Evolutionary conservation across 2,329 filamentous ascomycete species (phyloP).

Genomic region (Penicillium decumbens): DNA sequence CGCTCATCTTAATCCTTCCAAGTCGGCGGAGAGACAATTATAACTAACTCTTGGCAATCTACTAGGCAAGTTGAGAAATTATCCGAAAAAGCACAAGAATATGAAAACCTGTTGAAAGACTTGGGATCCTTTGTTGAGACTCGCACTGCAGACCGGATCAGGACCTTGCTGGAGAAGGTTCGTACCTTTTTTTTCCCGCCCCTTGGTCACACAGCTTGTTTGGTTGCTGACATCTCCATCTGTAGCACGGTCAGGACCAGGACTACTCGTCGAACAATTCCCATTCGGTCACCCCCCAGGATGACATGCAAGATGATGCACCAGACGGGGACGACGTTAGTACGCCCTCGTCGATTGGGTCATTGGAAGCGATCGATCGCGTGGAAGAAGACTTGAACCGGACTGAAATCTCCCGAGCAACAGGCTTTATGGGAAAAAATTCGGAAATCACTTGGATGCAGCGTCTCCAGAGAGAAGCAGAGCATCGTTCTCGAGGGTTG

Average conservation of each 20-base stretch:
- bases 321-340: conserved; percentile 27
- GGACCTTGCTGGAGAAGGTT: conserved; percentile 37
- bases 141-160: conserved; percentile 35
- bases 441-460: conserved; percentile 47
- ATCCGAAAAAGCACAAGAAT: conserved; percentile 32
- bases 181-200: neutral
- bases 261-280: conserved; percentile 25
- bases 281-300: conserved; percentile 21
- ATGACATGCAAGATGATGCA: conserved; percentile 1
- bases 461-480: conserved; percentile 37
- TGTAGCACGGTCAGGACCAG: conserved; percentile 24
- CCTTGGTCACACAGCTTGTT: neutral
- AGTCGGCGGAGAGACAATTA: neutral
- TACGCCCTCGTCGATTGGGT: conserved; percentile 38
- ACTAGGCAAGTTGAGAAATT: conserved; percentile 34
- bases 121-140: conserved; percentile 33
- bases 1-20: neutral
- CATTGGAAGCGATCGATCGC: conserved; percentile 44
- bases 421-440: conserved; percentile 45
- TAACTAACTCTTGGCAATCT: conserved; percentile 8
- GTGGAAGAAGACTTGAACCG: conserved; percentile 44
- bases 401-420: conserved; percentile 34
- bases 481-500: conserved; percentile 29
- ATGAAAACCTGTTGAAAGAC: conserved; percentile 39
- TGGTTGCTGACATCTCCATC: conserved; percentile 6